These are phyloP conservation scores for Backusella westeae DNA, from an alignment of 192 early-diverging fungal species.

Conservation along the genomic window DNA sequence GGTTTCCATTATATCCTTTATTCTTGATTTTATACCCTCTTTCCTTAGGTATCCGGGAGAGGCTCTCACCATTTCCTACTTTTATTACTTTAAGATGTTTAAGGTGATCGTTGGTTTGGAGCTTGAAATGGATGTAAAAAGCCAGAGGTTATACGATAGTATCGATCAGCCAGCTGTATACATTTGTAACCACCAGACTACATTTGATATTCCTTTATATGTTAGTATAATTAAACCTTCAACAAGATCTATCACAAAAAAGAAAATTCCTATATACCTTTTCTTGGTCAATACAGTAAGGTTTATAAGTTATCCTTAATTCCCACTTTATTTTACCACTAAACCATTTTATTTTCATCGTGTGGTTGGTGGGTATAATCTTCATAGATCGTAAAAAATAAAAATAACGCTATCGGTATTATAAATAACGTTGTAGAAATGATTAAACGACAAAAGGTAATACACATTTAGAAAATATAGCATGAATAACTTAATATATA, in stretches of 20 bases:
- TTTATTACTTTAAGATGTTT: neutral
- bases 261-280: neutral
- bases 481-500: neutral
- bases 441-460: neutral
- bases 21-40: neutral
- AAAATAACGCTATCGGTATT: neutral
- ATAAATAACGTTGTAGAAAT: neutral
- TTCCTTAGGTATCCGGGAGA: neutral
- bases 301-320: no score
- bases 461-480: neutral
- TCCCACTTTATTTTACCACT: no score
- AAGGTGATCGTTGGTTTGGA: neutral
- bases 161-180: neutral
- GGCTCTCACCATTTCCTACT: neutral
- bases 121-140: neutral
- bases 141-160: neutral
- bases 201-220: neutral
- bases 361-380: neutral
- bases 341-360: neutral
- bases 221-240: neutral
- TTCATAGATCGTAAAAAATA: constrained; percentile 1
- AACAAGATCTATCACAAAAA: neutral
- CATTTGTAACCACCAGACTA: neutral
- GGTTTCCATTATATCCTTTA: neutral
- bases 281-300: neutral